A percentile compares a stretch with the other conserved stretches of the same genome.
phyloP scores from a whole-genome alignment of 164 flowering plant species.

The Vitis vinifera region DNA sequence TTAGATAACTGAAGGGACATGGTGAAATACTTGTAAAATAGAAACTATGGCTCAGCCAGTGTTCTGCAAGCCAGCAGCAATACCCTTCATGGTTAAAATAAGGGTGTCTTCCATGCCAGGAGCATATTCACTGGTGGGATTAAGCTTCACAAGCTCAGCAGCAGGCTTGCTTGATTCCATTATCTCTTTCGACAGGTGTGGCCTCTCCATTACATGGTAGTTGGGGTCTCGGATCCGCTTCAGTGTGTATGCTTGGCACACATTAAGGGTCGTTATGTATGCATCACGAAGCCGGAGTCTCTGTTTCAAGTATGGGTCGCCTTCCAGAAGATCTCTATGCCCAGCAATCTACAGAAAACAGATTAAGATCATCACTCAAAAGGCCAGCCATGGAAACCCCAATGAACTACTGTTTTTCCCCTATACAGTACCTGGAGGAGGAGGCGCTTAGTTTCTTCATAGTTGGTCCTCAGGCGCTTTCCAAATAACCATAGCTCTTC shows the following conservation, averaged over 20 bases:
- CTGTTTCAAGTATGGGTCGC: slow-evolving; percentile 90
- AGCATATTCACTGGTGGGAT: slow-evolving; percentile 91
- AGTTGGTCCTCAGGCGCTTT: slow-evolving; percentile 61
- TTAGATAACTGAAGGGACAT: not conserved
- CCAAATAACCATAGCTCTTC: slow-evolving; percentile 79
- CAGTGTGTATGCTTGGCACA: slow-evolving; percentile 86
- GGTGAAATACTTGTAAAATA: no score
- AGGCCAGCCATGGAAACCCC: not conserved
- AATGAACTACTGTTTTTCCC: not conserved
- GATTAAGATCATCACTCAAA: not conserved
- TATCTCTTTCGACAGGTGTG: slow-evolving; percentile 76
- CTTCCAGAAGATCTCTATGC: slow-evolving; percentile 88
- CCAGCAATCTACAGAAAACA: slow-evolving; percentile 66
- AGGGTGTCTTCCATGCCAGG: slow-evolving; percentile 97
- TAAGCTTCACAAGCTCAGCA: slow-evolving; percentile 79
- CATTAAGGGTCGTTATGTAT: slow-evolving; percentile 87
- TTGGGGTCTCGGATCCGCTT: slow-evolving; percentile 82
- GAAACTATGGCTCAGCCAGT: slow-evolving; percentile 56
- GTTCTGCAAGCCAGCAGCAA: slow-evolving; percentile 98
- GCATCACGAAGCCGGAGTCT: slow-evolving; percentile 81
- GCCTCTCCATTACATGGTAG: slow-evolving; percentile 67
- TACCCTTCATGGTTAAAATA: slow-evolving; percentile 96
- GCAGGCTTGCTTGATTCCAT: slow-evolving; percentile 72
- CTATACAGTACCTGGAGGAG: slow-evolving; percentile 69
- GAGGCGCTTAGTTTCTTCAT: slow-evolving; percentile 71